These are phyloP conservation scores for Xylariaceae sp. DNA, from an alignment of 2,329 filamentous ascomycete species.

Conservation along the genomic window DNA sequence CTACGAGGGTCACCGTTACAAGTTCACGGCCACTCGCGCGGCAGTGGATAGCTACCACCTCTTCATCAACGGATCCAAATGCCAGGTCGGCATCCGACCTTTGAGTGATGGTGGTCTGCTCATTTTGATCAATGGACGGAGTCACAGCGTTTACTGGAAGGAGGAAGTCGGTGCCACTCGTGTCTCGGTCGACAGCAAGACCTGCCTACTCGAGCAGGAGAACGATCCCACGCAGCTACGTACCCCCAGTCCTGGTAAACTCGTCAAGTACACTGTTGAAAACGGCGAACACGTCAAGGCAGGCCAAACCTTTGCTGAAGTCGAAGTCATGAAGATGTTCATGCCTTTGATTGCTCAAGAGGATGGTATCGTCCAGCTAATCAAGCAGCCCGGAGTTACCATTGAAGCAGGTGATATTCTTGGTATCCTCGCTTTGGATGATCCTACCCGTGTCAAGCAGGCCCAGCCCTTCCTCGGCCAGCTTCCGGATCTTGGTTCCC, in stretches of 20 bases:
- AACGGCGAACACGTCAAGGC: slow-evolving; percentile 90
- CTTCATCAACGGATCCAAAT: slow-evolving; percentile 98
- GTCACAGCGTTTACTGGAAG: slow-evolving; percentile 99
- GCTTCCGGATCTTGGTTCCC: slow-evolving; percentile 78
- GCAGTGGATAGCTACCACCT: slow-evolving; percentile 92
- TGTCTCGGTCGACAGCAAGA: slow-evolving; percentile 96
- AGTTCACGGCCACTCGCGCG: slow-evolving; percentile 93
- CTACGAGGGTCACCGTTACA: slow-evolving; percentile 93
- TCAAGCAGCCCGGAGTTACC: slow-evolving; percentile 98
- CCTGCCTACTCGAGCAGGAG: slow-evolving; percentile 94
- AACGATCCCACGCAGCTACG: slow-evolving; percentile 97
- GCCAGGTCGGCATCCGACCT: slow-evolving; percentile 84
- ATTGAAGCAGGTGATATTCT: slow-evolving; percentile 97
- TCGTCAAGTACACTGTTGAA: slow-evolving; percentile 96
- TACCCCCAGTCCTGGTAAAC: slow-evolving; percentile 91
- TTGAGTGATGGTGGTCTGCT: slow-evolving; percentile 91
- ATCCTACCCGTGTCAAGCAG: slow-evolving; percentile 93
- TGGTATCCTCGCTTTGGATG: slow-evolving; percentile 92
- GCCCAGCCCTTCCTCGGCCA: slow-evolving; percentile 90
- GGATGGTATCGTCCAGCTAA: slow-evolving; percentile 92
- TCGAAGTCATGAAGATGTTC: slow-evolving; percentile 99
- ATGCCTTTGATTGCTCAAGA: slow-evolving; percentile 96
- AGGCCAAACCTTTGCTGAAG: slow-evolving; percentile 89
- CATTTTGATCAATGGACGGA: slow-evolving; percentile 83
- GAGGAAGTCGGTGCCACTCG: slow-evolving; percentile 95